A percentile compares a stretch with the other conserved stretches of the same genome.
These are phyloP conservation scores for Quercus suber DNA, from an alignment of 306 rosid species.

Conservation along the genomic window DNA sequence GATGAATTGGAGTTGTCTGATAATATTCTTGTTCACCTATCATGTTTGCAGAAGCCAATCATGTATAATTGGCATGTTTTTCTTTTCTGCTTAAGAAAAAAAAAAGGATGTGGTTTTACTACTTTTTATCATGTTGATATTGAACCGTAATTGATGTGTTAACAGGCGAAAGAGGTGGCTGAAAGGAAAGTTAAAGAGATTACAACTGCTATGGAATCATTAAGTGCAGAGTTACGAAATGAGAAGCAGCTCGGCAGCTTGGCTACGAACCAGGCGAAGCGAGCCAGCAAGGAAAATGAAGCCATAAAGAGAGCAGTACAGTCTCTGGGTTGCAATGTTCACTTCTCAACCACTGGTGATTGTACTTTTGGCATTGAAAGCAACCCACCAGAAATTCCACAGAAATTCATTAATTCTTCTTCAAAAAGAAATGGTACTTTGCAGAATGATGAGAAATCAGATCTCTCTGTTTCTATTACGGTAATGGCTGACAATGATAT, in stretches of 20 bases:
- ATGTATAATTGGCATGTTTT: no score
- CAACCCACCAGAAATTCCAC: conserved; percentile 37
- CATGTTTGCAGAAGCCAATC: background rate
- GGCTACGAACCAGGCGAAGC: conserved; percentile 47
- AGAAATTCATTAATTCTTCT: conserved; percentile 28
- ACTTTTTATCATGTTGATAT: background rate
- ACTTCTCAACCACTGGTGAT: conserved; percentile 65
- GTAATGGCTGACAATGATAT: conserved; percentile 38
- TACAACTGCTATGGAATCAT: conserved; percentile 47
- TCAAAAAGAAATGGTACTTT: conserved; percentile 37
- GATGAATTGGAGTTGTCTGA: background rate
- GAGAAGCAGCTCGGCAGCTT: conserved; percentile 70
- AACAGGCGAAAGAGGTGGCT: conserved; percentile 81
- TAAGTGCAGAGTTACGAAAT: conserved; percentile 58
- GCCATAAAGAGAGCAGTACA: conserved; percentile 85
- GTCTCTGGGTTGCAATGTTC: conserved; percentile 84
- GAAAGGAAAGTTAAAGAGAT: conserved; percentile 73
- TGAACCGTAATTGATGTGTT: conserved; percentile 10
- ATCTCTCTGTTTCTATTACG: conserved; percentile 45
- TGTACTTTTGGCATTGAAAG: conserved; percentile 67
- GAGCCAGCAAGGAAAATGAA: conserved; percentile 61
- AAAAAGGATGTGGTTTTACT: background rate
- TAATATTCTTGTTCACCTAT: background rate
- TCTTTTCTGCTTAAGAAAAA: background rate
- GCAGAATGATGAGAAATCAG: conserved; percentile 43